Percentiles rank a stretch among this genome's conserved stretches.
Conservation (phyloP, 192 early-diverging fungal genomes). For the Coemansia sp. region DNA sequence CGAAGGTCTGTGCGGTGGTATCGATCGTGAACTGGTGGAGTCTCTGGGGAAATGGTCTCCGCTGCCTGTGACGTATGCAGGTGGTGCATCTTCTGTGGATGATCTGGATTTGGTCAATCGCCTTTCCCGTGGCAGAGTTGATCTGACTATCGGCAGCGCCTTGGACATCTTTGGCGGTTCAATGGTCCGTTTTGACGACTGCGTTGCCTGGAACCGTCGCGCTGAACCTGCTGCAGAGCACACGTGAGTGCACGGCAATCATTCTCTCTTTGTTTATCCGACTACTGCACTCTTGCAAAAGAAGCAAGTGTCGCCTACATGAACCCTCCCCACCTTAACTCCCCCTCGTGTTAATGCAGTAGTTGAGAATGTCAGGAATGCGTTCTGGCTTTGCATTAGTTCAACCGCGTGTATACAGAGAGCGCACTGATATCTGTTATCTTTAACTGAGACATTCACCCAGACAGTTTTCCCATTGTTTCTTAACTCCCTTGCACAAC, state of each 20-base stretch:
- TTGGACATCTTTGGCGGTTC: conserved; percentile 96
- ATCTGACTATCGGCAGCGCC: conserved; percentile 94
- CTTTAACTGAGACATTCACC: not conserved
- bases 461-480: not conserved
- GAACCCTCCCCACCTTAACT: not conserved
- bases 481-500: not conserved
- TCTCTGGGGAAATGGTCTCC: conserved; percentile 77
- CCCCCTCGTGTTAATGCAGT: not conserved
- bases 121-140: conserved; percentile 79
- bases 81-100: conserved; percentile 63
- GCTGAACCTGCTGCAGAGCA: not conserved
- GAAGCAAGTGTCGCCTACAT: not conserved
- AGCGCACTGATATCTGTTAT: not conserved
- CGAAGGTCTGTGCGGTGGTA: conserved; percentile 92
- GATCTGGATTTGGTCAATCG: conserved; percentile 79
- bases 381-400: not conserved
- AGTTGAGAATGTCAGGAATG: not conserved
- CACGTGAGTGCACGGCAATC: not conserved
- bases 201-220: conserved; percentile 67
- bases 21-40: conserved; percentile 83
- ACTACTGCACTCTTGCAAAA: not conserved
- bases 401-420: not conserved
- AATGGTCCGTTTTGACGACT: conserved; percentile 77
- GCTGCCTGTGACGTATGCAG: conserved; percentile 94
- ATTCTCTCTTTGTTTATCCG: not conserved